These are phyloP conservation scores for Rubia tinctorum DNA, from an alignment of 305 asterid species.

Conservation along the genomic window DNA sequence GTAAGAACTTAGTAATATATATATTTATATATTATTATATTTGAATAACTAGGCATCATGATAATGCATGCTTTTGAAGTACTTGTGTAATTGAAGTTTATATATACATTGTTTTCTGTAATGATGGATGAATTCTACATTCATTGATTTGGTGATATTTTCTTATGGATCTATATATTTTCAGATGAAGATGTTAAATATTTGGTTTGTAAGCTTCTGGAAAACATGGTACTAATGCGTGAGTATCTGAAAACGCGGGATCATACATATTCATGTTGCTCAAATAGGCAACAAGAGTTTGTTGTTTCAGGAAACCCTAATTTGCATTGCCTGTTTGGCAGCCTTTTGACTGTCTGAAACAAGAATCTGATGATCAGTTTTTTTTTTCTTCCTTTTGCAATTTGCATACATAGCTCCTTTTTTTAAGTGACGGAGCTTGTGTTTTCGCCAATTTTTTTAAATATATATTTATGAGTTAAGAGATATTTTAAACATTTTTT, in stretches of 20 bases:
- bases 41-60: slow-evolving; percentile 10
- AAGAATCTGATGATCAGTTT: neutral
- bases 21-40: too few relatives aligned
- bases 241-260: neutral
- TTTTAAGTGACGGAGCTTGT: neutral
- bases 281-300: neutral
- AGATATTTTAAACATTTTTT: slow-evolving; percentile 32
- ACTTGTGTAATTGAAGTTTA: neutral
- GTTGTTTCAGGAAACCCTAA: slow-evolving; percentile 19
- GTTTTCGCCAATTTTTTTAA: neutral
- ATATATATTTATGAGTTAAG: neutral
- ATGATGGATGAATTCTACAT: neutral
- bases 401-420: neutral
- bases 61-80: slow-evolving; percentile 5
- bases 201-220: neutral
- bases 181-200: neutral
- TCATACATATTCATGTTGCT: neutral
- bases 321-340: neutral
- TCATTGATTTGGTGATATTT: neutral
- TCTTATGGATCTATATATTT: neutral
- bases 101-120: neutral
- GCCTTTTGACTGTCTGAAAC: neutral
- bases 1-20: neutral
- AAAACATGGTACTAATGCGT: neutral
- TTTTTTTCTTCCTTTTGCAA: neutral